Base-by-base conservation (phyloP, 306 rosid genomes). In the Hippophae rhamnoides region DNA sequence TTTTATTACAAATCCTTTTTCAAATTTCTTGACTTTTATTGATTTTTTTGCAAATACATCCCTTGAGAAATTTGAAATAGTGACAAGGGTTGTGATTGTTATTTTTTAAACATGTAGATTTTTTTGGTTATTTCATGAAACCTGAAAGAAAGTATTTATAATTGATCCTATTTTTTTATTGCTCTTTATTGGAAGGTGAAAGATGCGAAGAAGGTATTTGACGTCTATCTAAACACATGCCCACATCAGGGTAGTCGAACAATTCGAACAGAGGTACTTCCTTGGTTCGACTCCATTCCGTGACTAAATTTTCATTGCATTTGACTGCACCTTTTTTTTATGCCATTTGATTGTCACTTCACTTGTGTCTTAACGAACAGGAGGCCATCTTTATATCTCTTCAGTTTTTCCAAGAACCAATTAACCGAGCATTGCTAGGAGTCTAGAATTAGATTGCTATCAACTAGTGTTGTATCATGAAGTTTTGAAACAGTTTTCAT, bases 181-280 rank as follows among this genome's bases (percentile, higher is more conserved):
- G 53, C 41, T 60, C 54, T 66, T 44, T 52, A 13, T 68, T 63
- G 44, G 43, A 70, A 86, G 99, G 89, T 80, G 42, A 78, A 81
- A 69, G 72, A 73, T 58, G 88, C 76, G 26, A 69, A 63, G 23
- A 88, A 82, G 43, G 75, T 74, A 13, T 92, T 92, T 50, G 46
- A 71, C 68, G 71, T 66, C 26, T 92, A 92, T 79, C 75, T 85
- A 64, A 92, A 92, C 68, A 92, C 93, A 38, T 92, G 99, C 66
- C 96, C 99, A 3, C 70, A 79, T 62, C 99, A 92, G 73, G 99
- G 99, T 57, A 92, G 99, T 76, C 88, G 95, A 73, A 92, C 99
- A 41, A 88, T 92, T 69, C 97, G 95, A 71, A 92, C 99, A 23
- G 99, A 92, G 95, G 99, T 92, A 81, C 55, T 48, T 53, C 23